Evolutionary conservation across 108 stramenopile species (phyloP).

Genomic region (Bacterosira constricta): DNA sequence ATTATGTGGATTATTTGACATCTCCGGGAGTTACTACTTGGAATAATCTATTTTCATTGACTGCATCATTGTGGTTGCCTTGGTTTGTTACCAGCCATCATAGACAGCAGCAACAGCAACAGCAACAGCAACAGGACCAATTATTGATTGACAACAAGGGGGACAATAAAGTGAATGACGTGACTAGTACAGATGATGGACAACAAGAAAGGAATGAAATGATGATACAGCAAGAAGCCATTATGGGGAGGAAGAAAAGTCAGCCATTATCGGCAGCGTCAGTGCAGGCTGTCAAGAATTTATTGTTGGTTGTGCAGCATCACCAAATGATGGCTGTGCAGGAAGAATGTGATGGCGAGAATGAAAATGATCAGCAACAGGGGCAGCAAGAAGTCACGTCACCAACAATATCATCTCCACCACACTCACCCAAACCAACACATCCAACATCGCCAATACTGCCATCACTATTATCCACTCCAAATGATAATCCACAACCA

Average conservation of each 20-base stretch:
- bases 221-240: not conserved
- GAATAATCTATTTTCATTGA: not conserved
- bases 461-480: no score
- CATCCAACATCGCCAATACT: no score
- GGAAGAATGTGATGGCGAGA: not conserved
- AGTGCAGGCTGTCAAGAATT: conserved; percentile 22
- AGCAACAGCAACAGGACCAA: not conserved
- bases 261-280: conserved; percentile 27
- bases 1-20: conserved; percentile 25
- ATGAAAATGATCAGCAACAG: not conserved
- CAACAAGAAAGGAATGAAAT: not conserved
- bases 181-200: no score
- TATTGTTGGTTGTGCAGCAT: conserved; percentile 18
- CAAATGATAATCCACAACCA: no score
- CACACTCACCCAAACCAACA: no score
- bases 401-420: no score
- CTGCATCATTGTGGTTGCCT: not conserved
- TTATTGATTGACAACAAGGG: not conserved
- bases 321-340: not conserved
- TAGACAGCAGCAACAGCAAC: not conserved
- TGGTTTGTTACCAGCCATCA: not conserved
- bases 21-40: not conserved
- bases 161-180: no score
- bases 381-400: no score
- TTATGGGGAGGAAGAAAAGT: conserved; percentile 12